Conservation (phyloP, 179 eudicot genomes). For the Beta corolliflora region DNA sequence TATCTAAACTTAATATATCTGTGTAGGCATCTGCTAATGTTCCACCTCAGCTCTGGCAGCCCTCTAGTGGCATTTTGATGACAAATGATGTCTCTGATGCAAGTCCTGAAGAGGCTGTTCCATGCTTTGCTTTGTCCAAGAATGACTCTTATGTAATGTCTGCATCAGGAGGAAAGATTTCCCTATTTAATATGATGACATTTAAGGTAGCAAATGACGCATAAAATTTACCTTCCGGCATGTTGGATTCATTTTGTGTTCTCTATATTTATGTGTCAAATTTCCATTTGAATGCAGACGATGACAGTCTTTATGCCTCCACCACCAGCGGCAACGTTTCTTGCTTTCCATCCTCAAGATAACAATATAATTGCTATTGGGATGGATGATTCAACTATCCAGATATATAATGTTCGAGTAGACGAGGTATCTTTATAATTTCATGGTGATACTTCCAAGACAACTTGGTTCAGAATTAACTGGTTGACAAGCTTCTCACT, state of each 20-base stretch:
- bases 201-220: slow-evolving; percentile 52
- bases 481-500: slow-evolving; percentile 8
- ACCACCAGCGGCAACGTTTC: slow-evolving; percentile 94
- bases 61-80: slow-evolving; percentile 89
- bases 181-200: slow-evolving; percentile 95
- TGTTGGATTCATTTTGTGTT: neutral
- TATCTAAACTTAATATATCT: neutral
- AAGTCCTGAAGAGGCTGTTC: slow-evolving; percentile 78
- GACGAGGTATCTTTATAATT: slow-evolving; percentile 64
- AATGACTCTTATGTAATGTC: slow-evolving; percentile 99
- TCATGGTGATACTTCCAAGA: neutral
- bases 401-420: slow-evolving; percentile 91
- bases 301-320: slow-evolving; percentile 99
- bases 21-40: slow-evolving; percentile 75
- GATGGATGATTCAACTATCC: slow-evolving; percentile 96
- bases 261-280: neutral
- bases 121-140: slow-evolving; percentile 95
- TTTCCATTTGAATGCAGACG: slow-evolving; percentile 57
- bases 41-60: slow-evolving; percentile 91
- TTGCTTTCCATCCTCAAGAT: slow-evolving; percentile 98
- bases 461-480: neutral
- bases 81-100: slow-evolving; percentile 75
- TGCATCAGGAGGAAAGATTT: slow-evolving; percentile 94
- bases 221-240: neutral
- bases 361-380: slow-evolving; percentile 95